Base-by-base conservation (phyloP, 306 rosid species). In the Cucurbita maxima region DNA sequence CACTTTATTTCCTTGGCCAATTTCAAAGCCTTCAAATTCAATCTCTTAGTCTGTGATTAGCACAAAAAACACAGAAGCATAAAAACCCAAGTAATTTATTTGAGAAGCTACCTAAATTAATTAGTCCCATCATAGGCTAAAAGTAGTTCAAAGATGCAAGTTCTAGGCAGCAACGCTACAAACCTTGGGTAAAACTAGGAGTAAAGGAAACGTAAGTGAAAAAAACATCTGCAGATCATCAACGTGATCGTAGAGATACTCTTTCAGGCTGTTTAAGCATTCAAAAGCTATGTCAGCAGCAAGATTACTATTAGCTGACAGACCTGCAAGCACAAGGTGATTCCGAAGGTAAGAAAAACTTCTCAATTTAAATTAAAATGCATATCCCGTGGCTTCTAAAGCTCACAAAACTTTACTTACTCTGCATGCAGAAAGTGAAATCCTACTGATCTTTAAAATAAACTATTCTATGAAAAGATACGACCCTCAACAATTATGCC, bases 131-230 rank as follows among this genome's bases (percentile, higher is more conserved):
- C 36, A 64, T 43, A 43, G 18, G 53, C 52, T 9, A 63, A 41
- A 38, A 64, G 53, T 19, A 44, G 54, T 66, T 41, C 18, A 2
- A 43, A 7, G 11, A 66, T 19, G 34, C 15, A n/a, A n/a, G 38
- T 18, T 44, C 5, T 43, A 11, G 54, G 18, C 37, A 66, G 72
- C 44, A 66, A 43, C n/a, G 1, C 37, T 10, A 66, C 67, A 41
- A 56, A 92, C 98, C 98, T 93, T 90, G 55, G 90, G 97, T 58
- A 80, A 77, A 80, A 84, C 77, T 78, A 93, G 71, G 75, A 93
- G 96, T 57, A 90, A 54, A 8, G 98, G 97, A 81, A 88, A 90
- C 41, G 87, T 81, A 90, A 87, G 73, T 34, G 85, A 85, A 83
- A 87, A 85, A 53, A 85, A 38, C 45, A 15, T 81, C 76, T 82